Conservation (phyloP, 2,329 filamentous ascomycete genomes). For the Apiospora rasikravindrae region DNA sequence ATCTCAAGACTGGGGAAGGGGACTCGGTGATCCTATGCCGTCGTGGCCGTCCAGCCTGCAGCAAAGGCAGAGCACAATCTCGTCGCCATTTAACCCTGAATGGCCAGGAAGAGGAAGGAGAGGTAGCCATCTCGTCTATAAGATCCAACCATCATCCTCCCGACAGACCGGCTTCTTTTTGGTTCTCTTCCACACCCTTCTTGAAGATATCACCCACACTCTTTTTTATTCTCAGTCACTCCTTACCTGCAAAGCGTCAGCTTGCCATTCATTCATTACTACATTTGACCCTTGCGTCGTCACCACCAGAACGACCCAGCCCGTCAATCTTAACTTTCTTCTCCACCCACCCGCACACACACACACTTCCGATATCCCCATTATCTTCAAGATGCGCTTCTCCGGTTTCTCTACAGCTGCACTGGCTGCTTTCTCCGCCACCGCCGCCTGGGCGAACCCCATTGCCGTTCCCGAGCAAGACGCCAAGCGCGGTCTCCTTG, state of each 20-base stretch:
- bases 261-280: background rate
- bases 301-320: background rate
- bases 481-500: background rate
- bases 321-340: background rate
- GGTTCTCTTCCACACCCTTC: background rate
- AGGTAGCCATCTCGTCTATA: background rate
- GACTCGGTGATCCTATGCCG: background rate
- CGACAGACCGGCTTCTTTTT: background rate
- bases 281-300: background rate
- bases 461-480: conserved; percentile 1
- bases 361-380: background rate
- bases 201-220: conserved; percentile 9
- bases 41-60: background rate
- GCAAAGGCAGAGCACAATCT: background rate
- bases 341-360: background rate
- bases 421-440: conserved; percentile 20
- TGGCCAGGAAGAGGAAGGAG: background rate
- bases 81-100: background rate
- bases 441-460: conserved; percentile 6
- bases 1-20: background rate
- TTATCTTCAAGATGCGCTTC: conserved; percentile 20
- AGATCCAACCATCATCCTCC: background rate
- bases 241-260: background rate
- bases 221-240: background rate
- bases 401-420: conserved; percentile 18